phyloP scores from a whole-genome alignment of 2,329 filamentous ascomycete genomes.

The Penicillium vulpinum region DNA sequence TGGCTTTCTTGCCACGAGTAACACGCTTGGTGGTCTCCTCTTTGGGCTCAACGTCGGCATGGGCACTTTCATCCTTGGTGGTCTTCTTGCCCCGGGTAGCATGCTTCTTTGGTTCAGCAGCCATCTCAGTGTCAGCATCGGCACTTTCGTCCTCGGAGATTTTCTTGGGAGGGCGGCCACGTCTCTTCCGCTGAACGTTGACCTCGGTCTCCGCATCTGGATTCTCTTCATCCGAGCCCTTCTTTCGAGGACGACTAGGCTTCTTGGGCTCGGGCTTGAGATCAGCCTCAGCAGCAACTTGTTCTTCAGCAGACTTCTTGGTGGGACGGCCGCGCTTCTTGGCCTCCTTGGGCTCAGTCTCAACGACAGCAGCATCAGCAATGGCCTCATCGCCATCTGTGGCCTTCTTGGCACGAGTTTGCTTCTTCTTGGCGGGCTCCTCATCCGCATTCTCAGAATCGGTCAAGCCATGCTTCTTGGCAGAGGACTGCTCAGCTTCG shows the following conservation, averaged over 20 bases:
- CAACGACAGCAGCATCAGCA: constrained; percentile 14
- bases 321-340: constrained; percentile 27
- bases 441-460: constrained; percentile 8
- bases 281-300: neutral
- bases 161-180: neutral
- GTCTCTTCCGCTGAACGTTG: neutral
- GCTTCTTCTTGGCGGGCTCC: constrained; percentile 17
- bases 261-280: neutral
- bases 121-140: neutral
- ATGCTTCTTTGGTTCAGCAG: neutral
- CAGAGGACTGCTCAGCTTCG: constrained; percentile 1
- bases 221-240: neutral
- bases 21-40: neutral
- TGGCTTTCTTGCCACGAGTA: neutral
- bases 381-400: constrained; percentile 14
- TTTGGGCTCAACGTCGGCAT: neutral
- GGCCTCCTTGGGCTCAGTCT: constrained; percentile 21
- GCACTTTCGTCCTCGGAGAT: neutral
- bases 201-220: neutral
- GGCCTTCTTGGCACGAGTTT: constrained; percentile 7
- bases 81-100: neutral
- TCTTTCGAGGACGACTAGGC: constrained; percentile 9
- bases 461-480: neutral
- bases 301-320: neutral
- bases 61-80: neutral